Conservation (phyloP, 2,329 filamentous ascomycete genomes). For the Diaporthe australafricana region DNA sequence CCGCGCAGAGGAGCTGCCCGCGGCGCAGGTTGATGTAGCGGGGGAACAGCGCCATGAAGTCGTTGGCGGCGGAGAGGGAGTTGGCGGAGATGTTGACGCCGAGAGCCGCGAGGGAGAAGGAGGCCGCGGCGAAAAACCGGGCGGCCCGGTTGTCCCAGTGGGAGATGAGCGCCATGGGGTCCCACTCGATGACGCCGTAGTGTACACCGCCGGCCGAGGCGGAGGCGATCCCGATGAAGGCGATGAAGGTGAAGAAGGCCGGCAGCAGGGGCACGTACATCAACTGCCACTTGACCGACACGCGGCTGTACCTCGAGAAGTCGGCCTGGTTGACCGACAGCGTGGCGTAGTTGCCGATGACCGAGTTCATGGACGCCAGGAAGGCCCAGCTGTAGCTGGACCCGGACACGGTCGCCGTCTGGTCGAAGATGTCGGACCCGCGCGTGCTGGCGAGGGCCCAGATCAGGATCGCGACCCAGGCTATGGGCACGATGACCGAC, state of each 20-base stretch:
- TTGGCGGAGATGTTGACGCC: conserved; percentile 67
- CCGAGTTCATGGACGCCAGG: conserved; percentile 41
- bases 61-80: conserved; percentile 62
- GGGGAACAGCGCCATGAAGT: conserved; percentile 63
- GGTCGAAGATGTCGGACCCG: conserved; percentile 39
- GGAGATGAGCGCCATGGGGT: conserved; percentile 55
- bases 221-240: conserved; percentile 56
- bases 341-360: conserved; percentile 38
- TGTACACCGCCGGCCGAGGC: conserved; percentile 53
- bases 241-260: conserved; percentile 55
- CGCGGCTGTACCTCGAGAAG: conserved; percentile 33
- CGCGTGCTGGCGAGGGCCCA: conserved; percentile 40
- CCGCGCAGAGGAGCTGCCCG: conserved; percentile 55
- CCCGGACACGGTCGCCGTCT: conserved; percentile 38
- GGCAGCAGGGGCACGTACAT: conserved; percentile 46
- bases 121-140: conserved; percentile 29
- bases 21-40: conserved; percentile 64
- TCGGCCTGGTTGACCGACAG: conserved; percentile 37
- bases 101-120: conserved; percentile 54
- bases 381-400: conserved; percentile 39
- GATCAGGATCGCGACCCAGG: conserved; percentile 40
- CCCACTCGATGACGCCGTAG: conserved; percentile 56
- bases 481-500: conserved; percentile 38
- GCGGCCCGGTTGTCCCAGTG: conserved; percentile 41
- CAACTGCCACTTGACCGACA: conserved; percentile 28